These are phyloP conservation scores for Vigna trinervia DNA, from an alignment of 306 rosid species.

Conservation along the genomic window DNA sequence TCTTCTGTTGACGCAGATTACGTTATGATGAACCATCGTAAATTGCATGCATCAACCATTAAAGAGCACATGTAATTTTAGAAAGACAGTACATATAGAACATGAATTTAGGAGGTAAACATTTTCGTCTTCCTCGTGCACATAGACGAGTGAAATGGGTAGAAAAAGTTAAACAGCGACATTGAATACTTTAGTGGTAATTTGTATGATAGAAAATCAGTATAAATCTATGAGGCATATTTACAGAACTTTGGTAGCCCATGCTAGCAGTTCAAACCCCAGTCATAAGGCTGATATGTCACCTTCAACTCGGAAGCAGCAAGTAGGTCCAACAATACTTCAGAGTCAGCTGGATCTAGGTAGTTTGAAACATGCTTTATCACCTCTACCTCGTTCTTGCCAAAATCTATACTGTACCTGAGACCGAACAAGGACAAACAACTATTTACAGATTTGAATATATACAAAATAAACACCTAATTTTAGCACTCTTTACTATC, in stretches of 20 bases:
- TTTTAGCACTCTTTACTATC: not conserved
- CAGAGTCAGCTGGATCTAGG: slow-evolving; percentile 70
- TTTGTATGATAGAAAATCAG: slow-evolving; percentile 37
- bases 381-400: slow-evolving; percentile 82
- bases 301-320: slow-evolving; percentile 82
- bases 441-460: slow-evolving; percentile 18
- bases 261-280: slow-evolving; percentile 77
- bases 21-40: slow-evolving; percentile 11
- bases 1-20: slow-evolving; percentile 8
- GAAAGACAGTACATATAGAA: not conserved
- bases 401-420: slow-evolving; percentile 93
- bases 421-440: slow-evolving; percentile 28
- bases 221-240: slow-evolving; percentile 33
- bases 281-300: slow-evolving; percentile 77
- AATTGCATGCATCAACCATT: slow-evolving; percentile 23
- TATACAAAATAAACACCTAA: slow-evolving; percentile 12
- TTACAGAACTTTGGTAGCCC: slow-evolving; percentile 27
- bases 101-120: slow-evolving; percentile 9
- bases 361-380: slow-evolving; percentile 85
- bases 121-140: slow-evolving; percentile 17
- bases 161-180: slow-evolving; percentile 28
- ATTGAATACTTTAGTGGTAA: slow-evolving; percentile 27
- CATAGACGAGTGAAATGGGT: slow-evolving; percentile 11
- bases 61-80: slow-evolving; percentile 7
- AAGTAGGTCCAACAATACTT: slow-evolving; percentile 71